Evolutionary conservation across 2,329 filamentous ascomycete genomes (phyloP), one percentile per base, ranked within the genome.

Genomic region (Aspergillus intermedius): DNA sequence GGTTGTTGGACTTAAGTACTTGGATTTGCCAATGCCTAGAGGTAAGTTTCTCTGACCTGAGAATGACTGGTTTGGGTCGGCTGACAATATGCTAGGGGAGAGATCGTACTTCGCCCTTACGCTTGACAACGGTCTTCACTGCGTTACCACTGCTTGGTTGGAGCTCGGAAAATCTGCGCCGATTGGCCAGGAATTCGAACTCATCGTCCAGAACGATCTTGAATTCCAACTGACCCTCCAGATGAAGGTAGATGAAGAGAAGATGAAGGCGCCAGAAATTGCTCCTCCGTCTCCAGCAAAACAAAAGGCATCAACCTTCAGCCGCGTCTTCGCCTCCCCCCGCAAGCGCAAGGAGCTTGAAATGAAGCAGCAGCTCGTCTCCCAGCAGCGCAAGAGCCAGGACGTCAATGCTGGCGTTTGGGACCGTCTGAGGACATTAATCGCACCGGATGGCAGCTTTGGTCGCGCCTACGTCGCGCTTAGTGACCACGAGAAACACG

Each of bases 191-290:
- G 93, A 98, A 66, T 98, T 98, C 60, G 93, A 98, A 72, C 83
- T 98, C 41, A 91, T 97, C 28, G 93, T 98, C 22, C 85, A 94
- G 44, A 93, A 95, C 59, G 93, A 98, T 60, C 82, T 98, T n/a
- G 93, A 98, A 68, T 98, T 98, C 73, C 93, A 98, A 70, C 81
- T 98, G 35, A 97, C 93, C 0, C 80, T 98, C 12, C 95, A 96
- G 58, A 94, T 95, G 55, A 96, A 96, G 74, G 78, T 97, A 21
- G 87, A 91, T 56, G 88, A 91, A 63, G 88, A 87, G 5, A 82
- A 84, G 22, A 78, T 86, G 17, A 72, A 75, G 49, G 62, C 67
- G 13, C 68, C 70, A 42, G 57, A 73, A 52, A 63, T 69, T 22
- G 61, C 60, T 65, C 42, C 59, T 61, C 49, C 66, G 34, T 79